Base-by-base conservation (phyloP, 345 rosid genomes). In the Citropsis articulata region DNA sequence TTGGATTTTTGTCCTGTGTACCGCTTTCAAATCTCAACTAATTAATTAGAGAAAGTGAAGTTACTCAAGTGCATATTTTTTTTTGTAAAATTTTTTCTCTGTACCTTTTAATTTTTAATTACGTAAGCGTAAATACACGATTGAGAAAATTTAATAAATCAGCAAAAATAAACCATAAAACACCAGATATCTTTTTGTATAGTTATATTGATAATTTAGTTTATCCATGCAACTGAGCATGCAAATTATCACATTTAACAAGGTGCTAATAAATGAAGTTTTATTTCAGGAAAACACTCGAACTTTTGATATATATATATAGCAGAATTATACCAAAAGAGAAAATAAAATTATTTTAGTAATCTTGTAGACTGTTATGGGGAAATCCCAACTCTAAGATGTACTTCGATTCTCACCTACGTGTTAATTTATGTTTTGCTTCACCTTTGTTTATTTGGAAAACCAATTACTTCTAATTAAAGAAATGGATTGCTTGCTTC, bases 401-500 rank as follows among this genome's bases (percentile, higher is more conserved):
- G 22, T 53, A 53, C 22, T 53, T 53, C 0, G 2, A 18, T 18
- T 53, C 57, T 50, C 7, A 16, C 56, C 56, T 16, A 50, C 21
- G 16, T 50, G 21, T 50, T 50, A 50, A 13, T 16, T 50, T 4
- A 50, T 50, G 56, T 14, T 50, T 50, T 50, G 22, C 56, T 53
- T 53, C n/a, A 53, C 57, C 22, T 19, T 53, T 53, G 57, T 45
- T 13, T 45, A 53, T 18, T 33, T 10, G 73, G 73, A 28, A 19
- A 30, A 56, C 57, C 14, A 45, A 12, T 45, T 71, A 40, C 55
- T 69, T 40, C 10, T 28, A 71, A 33, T 45, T 45, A 71, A 71
- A 40, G 38, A 73, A 73, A 27, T 40, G 68, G 27, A 73, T 7
- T 73, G 68, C 77, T 18, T 73, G 9, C 69, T 69, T 53, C 68